A percentile compares a stretch with the other conserved stretches of the same genome.
Conservation (phyloP, 371 early-diverging fungal genomes). For the Apophysomyces trapeziformis region DNA sequence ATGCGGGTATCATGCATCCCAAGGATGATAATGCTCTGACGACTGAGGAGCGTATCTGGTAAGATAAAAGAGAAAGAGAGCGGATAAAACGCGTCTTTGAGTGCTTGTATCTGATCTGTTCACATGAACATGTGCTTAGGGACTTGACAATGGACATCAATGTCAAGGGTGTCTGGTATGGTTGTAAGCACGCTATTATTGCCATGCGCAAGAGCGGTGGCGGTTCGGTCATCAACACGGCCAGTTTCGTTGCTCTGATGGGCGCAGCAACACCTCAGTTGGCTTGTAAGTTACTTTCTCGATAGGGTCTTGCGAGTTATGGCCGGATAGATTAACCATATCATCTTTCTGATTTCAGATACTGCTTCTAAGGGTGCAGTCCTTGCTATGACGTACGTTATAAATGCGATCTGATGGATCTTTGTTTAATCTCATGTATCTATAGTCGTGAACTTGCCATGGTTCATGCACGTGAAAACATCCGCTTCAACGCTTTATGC, state of each 20-base stretch:
- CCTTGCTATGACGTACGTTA: slow-evolving; percentile 77
- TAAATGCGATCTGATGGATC: not conserved
- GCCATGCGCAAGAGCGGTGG: slow-evolving; percentile 77
- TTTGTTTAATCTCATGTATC: not conserved
- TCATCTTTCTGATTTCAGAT: slow-evolving; percentile 42
- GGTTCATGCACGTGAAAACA: slow-evolving; percentile 89
- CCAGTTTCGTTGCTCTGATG: slow-evolving; percentile 81
- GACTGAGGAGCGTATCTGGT: slow-evolving; percentile 82
- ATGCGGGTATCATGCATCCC: slow-evolving; percentile 92
- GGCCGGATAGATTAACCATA: not conserved
- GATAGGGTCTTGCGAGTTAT: not conserved
- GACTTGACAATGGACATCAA: slow-evolving; percentile 82
- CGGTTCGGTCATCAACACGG: slow-evolving; percentile 88
- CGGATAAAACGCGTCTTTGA: no score
- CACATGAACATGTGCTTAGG: slow-evolving; percentile 34
- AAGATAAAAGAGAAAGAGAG: slow-evolving; percentile 15
- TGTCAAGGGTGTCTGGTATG: slow-evolving; percentile 93
- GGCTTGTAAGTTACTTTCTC: slow-evolving; percentile 63
- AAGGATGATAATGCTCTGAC: slow-evolving; percentile 81
- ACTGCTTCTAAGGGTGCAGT: slow-evolving; percentile 92
- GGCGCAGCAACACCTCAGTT: slow-evolving; percentile 92
- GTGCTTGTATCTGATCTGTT: not conserved
- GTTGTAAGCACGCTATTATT: slow-evolving; percentile 83
- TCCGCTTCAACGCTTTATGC: slow-evolving; percentile 87
- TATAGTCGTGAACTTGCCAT: slow-evolving; percentile 80